These are phyloP conservation scores for Quercus rubra DNA, from an alignment of 306 rosid species.

Conservation along the genomic window DNA sequence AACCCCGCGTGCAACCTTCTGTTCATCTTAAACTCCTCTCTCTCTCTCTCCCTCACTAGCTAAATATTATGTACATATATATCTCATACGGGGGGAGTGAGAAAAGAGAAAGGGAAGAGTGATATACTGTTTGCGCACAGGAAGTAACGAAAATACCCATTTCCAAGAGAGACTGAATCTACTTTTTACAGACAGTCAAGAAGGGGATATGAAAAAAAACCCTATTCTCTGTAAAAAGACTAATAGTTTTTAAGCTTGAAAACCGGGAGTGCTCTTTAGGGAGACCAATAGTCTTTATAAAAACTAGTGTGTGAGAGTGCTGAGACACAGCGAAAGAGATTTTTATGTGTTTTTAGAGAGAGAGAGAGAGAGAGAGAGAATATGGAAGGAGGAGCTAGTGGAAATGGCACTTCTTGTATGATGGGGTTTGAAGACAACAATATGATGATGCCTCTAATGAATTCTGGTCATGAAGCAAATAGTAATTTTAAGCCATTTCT, in stretches of 20 bases:
- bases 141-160: conserved; percentile 27
- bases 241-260: conserved; percentile 31
- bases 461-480: not conserved
- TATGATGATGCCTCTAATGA: conserved; percentile 27
- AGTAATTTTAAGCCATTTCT: conserved; percentile 27
- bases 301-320: not conserved
- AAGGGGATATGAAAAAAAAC: conserved; percentile 18
- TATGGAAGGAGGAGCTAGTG: conserved; percentile 11
- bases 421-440: conserved; percentile 50
- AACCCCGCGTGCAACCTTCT: conserved; percentile 32
- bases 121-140: conserved; percentile 12
- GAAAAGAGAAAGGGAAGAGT: no score
- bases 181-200: conserved; percentile 26
- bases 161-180: conserved; percentile 41
- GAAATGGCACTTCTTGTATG: conserved; percentile 18
- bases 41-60: conserved; percentile 16
- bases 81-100: not conserved
- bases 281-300: conserved; percentile 5
- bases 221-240: conserved; percentile 20
- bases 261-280: conserved; percentile 46
- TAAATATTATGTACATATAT: not conserved
- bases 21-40: not conserved
- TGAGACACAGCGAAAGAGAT: not conserved
- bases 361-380: conserved; percentile 3
- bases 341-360: conserved; percentile 4